Evolutionary conservation across 139 green algal genomes (phyloP).

Genomic region (Chlorella sorokiniana): DNA sequence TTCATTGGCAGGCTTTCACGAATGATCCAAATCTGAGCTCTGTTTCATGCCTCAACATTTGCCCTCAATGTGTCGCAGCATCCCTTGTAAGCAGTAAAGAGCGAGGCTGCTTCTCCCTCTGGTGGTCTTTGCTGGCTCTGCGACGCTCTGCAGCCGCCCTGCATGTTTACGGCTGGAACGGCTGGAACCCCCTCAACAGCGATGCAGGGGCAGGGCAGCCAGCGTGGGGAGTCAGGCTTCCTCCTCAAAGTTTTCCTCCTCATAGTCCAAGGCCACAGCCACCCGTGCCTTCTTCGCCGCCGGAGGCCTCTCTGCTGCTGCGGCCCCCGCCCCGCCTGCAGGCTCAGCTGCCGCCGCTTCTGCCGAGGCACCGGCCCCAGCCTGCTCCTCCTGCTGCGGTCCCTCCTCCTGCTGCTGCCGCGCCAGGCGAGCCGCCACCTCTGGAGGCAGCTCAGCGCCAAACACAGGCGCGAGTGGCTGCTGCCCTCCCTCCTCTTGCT

Average conservation of each 20-base stretch:
- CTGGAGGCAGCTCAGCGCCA: slow-evolving; percentile 28
- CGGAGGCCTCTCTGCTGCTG: background rate
- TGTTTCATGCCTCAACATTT: too few species aligned
- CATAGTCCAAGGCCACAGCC: background rate
- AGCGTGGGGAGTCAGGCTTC: slow-evolving; percentile 2
- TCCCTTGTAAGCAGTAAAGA: too few species aligned
- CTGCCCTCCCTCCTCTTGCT: background rate
- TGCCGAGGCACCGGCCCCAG: background rate
- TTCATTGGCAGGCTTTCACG: too few species aligned
- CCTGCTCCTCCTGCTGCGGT: slow-evolving; percentile 14
- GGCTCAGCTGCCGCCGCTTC: slow-evolving; percentile 1
- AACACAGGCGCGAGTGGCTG: background rate
- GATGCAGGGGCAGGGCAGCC: background rate
- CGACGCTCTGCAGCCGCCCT: too few species aligned
- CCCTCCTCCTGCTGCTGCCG: slow-evolving; percentile 17
- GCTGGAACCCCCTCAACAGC: too few species aligned
- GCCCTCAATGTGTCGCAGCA: too few species aligned
- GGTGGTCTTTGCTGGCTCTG: too few species aligned
- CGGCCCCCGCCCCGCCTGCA: background rate
- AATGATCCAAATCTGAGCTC: too few species aligned
- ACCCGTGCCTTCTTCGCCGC: slow-evolving; percentile 15
- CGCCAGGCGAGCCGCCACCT: slow-evolving; percentile 3
- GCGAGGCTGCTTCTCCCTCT: too few species aligned
- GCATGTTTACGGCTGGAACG: too few species aligned
- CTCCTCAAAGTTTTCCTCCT: slow-evolving; percentile 32